Conservation (phyloP, 352 stramenopile species). For the Phytophthora litchii region DNA sequence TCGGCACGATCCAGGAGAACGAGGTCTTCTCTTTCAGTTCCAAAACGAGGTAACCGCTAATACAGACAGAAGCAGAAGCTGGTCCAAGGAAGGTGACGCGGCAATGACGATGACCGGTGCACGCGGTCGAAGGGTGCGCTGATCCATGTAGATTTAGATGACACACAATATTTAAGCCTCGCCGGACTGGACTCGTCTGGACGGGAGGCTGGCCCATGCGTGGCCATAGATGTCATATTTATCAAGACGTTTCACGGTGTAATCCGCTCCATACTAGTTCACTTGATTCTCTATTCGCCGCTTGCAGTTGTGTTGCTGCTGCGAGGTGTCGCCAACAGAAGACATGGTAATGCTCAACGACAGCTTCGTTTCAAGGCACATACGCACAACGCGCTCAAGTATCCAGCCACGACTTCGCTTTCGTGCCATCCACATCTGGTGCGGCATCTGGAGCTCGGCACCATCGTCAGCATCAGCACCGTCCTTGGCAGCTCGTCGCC, state of each 20-base stretch:
- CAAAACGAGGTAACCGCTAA: conserved; percentile 57
- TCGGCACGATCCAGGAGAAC: conserved; percentile 75
- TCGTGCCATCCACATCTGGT: conserved; percentile 23
- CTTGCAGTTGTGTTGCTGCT: not conserved
- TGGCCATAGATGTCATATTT: conserved; percentile 43
- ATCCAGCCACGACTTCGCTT: conserved; percentile 12
- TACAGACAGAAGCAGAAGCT: conserved; percentile 4
- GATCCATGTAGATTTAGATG: conserved; percentile 34
- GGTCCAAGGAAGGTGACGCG: not conserved
- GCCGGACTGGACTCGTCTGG: conserved; percentile 14
- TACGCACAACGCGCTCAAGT: conserved; percentile 9
- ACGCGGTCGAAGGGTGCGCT: conserved; percentile 34
- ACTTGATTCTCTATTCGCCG: not conserved
- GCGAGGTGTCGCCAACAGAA: not conserved
- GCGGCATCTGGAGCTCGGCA: conserved; percentile 22
- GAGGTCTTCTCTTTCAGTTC: conserved; percentile 67
- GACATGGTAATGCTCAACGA: not conserved
- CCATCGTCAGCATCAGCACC: conserved; percentile 12
- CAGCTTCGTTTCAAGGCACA: conserved; percentile 10
- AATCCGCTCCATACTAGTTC: not conserved
- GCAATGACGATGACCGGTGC: conserved; percentile 6
- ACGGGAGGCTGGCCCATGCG: conserved; percentile 15
- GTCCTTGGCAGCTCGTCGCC: conserved; percentile 17
- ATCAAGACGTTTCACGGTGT: conserved; percentile 35
- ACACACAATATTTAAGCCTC: conserved; percentile 41